Conservation (phyloP, 2,329 filamentous ascomycete genomes). For the Scedosporium aurantiacum region DNA sequence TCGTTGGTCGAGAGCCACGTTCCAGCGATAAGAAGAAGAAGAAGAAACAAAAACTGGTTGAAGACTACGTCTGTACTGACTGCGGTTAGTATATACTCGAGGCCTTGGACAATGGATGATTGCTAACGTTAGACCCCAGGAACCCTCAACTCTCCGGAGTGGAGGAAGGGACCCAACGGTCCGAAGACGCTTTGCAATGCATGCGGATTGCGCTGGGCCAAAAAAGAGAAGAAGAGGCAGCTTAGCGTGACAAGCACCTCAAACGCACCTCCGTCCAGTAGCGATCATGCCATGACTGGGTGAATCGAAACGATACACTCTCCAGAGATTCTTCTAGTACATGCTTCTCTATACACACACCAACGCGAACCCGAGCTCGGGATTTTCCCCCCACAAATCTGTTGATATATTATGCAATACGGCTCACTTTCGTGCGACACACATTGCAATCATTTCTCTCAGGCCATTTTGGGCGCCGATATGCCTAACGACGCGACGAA, state of each 20-base stretch:
- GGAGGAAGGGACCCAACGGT: slow-evolving; percentile 85
- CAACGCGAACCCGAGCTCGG: background rate
- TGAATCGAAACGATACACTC: background rate
- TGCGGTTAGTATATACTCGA: slow-evolving; percentile 49
- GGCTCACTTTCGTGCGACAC: background rate
- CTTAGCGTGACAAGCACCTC: background rate
- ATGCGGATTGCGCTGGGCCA: slow-evolving; percentile 66
- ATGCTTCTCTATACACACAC: background rate
- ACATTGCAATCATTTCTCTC: background rate
- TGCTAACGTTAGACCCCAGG: slow-evolving; percentile 25
- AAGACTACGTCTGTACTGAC: slow-evolving; percentile 93
- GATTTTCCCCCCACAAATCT: too few species aligned
- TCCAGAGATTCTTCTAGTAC: background rate
- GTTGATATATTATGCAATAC: too few species aligned
- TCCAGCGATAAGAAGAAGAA: slow-evolving; percentile 76
- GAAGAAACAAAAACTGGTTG: slow-evolving; percentile 69
- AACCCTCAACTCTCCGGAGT: slow-evolving; percentile 87
- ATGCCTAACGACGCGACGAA: background rate
- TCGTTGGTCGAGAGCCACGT: slow-evolving; percentile 63
- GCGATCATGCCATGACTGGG: slow-evolving; percentile 1
- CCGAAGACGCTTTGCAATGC: slow-evolving; percentile 95
- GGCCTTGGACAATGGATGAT: background rate
- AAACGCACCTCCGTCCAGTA: slow-evolving; percentile 10
- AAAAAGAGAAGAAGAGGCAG: slow-evolving; percentile 65
- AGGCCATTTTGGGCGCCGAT: background rate